phyloP scores from a whole-genome alignment of 495 filamentous ascomycete genomes.

The Penicillium desertorum region DNA sequence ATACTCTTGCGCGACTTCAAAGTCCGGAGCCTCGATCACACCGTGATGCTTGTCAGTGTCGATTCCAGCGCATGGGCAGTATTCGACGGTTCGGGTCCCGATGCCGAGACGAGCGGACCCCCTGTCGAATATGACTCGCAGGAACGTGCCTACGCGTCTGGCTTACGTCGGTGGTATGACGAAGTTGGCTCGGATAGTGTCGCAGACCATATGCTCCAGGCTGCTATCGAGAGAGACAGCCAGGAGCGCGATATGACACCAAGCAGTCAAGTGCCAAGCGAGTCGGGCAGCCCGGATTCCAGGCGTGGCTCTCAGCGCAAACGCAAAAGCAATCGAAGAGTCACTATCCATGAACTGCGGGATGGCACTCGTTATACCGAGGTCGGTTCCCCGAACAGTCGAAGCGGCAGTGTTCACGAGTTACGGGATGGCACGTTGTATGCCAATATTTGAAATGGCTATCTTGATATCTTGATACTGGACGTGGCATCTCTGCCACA shows the following conservation, averaged over 20 bases:
- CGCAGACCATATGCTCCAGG: constrained; percentile 40
- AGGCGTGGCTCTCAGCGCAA: constrained; percentile 34
- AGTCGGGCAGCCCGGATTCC: constrained; percentile 38
- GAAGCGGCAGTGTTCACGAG: constrained; percentile 42
- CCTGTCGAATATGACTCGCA: constrained; percentile 62
- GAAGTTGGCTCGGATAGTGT: constrained; percentile 39
- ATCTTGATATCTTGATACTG: background rate
- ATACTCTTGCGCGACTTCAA: constrained; percentile 74
- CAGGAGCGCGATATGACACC: constrained; percentile 31
- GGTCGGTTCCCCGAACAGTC: constrained; percentile 35
- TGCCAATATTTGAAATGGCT: constrained; percentile 34
- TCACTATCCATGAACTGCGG: constrained; percentile 48
- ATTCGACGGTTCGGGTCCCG: constrained; percentile 41
- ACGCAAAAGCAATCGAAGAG: constrained; percentile 35
- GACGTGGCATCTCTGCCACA: too few relatives aligned
- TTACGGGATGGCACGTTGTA: constrained; percentile 49
- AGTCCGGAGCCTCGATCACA: constrained; percentile 53
- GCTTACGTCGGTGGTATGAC: constrained; percentile 48
- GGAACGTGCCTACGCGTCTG: constrained; percentile 57
- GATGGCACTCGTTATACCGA: constrained; percentile 47
- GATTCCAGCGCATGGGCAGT: constrained; percentile 67
- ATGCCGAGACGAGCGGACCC: constrained; percentile 56
- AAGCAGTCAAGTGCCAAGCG: constrained; percentile 37
- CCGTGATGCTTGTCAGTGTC: constrained; percentile 48
- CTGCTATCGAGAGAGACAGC: constrained; percentile 38